Percentiles rank a stretch among this genome's conserved stretches.
These are phyloP conservation scores for Myriosclerotinia curreyana DNA, from an alignment of 2,329 filamentous ascomycete genomes.

Conservation along the genomic window DNA sequence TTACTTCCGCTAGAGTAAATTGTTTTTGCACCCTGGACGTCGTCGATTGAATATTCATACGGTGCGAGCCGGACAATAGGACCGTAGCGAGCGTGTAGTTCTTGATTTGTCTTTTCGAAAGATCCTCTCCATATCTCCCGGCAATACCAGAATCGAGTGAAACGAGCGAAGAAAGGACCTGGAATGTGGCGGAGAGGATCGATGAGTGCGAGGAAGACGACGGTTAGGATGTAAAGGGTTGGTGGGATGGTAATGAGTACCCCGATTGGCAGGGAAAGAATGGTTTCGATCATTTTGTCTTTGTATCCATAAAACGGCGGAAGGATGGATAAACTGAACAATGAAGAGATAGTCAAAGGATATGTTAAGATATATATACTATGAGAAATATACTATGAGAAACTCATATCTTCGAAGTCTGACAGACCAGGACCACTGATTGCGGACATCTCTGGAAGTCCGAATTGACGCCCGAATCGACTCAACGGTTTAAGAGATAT, in stretches of 20 bases:
- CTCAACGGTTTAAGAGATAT: too few relatives aligned
- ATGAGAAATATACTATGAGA: too few relatives aligned
- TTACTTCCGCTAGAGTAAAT: constrained; percentile 44
- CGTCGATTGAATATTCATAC: constrained; percentile 47
- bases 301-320: neutral
- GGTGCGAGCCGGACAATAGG: constrained; percentile 50
- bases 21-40: constrained; percentile 42
- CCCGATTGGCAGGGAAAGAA: constrained; percentile 6
- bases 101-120: constrained; percentile 25
- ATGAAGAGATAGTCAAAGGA: neutral
- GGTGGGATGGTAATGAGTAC: neutral
- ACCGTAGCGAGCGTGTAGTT: constrained; percentile 47
- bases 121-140: constrained; percentile 35
- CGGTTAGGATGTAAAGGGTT: constrained; percentile 11
- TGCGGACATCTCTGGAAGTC: too few relatives aligned
- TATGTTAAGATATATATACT: neutral
- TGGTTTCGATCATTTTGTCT: constrained; percentile 8
- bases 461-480: too few relatives aligned
- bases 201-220: neutral
- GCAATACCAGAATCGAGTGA: constrained; percentile 46
- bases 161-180: constrained; percentile 46
- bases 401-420: neutral
- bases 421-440: too few relatives aligned
- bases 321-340: neutral
- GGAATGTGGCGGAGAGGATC: constrained; percentile 43